phyloP scores from a whole-genome alignment of 768 basidiomycete genomes.

The Naganishia kalamii region DNA sequence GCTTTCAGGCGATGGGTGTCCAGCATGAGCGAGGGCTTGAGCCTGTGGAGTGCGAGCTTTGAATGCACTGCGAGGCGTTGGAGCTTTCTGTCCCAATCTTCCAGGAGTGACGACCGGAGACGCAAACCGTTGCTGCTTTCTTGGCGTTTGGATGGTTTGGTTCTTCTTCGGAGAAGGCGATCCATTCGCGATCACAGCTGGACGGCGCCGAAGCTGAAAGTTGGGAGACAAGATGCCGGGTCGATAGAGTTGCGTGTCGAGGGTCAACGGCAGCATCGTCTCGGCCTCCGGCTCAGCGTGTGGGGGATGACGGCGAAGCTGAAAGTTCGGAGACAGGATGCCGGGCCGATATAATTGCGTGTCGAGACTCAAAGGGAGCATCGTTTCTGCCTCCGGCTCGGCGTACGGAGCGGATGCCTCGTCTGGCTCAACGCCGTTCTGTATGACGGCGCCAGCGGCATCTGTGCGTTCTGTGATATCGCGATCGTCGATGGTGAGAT shows the following conservation, averaged over 20 bases:
- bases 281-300: not conserved
- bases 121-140: not conserved
- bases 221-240: no score
- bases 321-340: conserved; percentile 1
- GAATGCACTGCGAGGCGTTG: not conserved
- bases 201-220: no score
- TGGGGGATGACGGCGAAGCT: not conserved
- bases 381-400: not conserved
- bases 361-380: not conserved
- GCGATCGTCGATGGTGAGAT: no score
- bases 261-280: not conserved
- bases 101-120: not conserved
- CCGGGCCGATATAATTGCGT: conserved; percentile 3
- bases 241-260: no score
- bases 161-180: not conserved
- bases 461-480: no score
- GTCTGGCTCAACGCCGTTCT: no score
- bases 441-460: no score
- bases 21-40: not conserved
- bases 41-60: not conserved
- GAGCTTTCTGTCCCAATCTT: not conserved
- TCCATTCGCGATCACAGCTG: no score
- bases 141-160: not conserved
- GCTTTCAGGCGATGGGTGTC: not conserved
- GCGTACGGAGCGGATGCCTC: no score